phyloP scores from a whole-genome alignment of 305 asterid genomes.

The Fraxinus platypoda region DNA sequence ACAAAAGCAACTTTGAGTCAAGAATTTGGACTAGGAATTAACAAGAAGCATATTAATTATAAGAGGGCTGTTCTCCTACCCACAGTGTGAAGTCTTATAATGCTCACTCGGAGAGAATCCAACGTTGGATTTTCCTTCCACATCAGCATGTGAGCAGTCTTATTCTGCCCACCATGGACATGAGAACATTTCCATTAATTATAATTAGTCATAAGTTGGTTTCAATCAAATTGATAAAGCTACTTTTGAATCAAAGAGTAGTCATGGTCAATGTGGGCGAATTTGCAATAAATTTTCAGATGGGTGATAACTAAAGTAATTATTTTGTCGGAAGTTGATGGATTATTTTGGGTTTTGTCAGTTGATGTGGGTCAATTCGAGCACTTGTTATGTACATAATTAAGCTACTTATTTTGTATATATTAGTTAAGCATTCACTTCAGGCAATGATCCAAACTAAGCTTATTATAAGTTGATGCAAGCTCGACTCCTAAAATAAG shows the following conservation, averaged over 20 bases:
- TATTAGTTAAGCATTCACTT: not conserved
- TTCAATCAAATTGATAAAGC: not conserved
- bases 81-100: too few species aligned
- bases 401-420: not conserved
- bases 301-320: constrained; percentile 3
- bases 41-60: not conserved
- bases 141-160: too few species aligned
- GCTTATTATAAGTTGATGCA: too few species aligned
- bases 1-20: not conserved
- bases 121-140: too few species aligned
- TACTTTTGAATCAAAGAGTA: not conserved
- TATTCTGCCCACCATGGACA: too few species aligned
- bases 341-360: not conserved
- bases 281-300: not conserved
- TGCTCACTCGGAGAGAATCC: too few species aligned
- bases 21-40: not conserved
- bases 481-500: too few species aligned
- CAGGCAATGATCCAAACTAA: too few species aligned
- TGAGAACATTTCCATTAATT: too few species aligned
- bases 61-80: too few species aligned
- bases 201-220: not conserved
- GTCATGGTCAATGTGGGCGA: not conserved
- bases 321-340: constrained; percentile 2
- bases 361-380: not conserved
- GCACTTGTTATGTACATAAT: not conserved